Evolutionary conservation across 2,329 filamentous ascomycete genomes (phyloP), one percentile per base, ranked within the genome.

Genomic region (Ophiostoma quercus): DNA sequence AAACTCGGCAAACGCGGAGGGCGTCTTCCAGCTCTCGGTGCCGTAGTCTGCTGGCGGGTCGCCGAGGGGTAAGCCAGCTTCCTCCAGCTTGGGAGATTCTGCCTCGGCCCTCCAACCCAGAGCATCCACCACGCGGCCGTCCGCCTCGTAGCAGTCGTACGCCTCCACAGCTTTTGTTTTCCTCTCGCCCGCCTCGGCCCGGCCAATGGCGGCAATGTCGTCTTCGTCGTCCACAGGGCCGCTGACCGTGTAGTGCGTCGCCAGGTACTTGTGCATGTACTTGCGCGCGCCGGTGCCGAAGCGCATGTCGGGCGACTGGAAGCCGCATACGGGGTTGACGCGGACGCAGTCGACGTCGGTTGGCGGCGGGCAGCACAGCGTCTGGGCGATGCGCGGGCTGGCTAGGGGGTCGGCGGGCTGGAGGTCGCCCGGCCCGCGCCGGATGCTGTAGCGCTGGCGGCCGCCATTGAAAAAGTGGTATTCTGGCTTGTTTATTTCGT

Each of bases 241-340:
- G 5, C 16, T 25, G 22, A 22, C 51, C 9, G 51, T 57, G 16
- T 19, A 63, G 8, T 63, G 25, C 29, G 16, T 63, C 8, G 60
- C 19, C 32, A 63, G 60, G 25, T 29, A 63, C 16, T 11, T 34
- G 16, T 16, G 12, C 60, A 63, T 63, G 8, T 19, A 9, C 5
- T 29, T 16, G 29, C 60, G 29, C 12, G 60, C 32, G 16, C 60
- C 60, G 14, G 29, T 9, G 7, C 60, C 60, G 29, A 63, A 63
- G 25, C 77, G 72, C 65, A 71, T 74, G 47, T 75, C 75, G 8
- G 74, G 68, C 0, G 74, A 75, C 69, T 77, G 77, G 14, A 77
- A 72, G 68, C 75, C 75, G 37, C 74, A 74, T 0, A 71, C 71
- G n/a, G 70, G 72, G 51, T 72, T 72, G 43, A 78, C 73, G 32